Evolutionary conservation across 805 yeast species (phyloP).

Genomic region (Saccharomycopsis sp.): DNA sequence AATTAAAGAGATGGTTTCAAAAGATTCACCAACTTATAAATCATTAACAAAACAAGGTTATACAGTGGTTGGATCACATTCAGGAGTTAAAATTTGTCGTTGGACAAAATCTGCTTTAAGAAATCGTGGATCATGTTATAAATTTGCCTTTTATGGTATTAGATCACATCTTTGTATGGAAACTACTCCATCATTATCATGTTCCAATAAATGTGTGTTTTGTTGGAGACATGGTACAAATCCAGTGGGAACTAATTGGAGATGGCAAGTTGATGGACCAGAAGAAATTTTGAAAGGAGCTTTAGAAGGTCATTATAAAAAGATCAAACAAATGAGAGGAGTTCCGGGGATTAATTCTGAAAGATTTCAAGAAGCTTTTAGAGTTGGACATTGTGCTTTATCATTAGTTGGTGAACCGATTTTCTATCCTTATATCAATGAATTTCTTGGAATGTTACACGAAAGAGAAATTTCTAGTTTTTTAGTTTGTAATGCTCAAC

Average conservation of each 20-base stretch:
- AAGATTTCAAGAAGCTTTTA: slow-evolving; percentile 83
- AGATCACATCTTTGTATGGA: slow-evolving; percentile 91
- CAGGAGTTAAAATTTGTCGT: slow-evolving; percentile 90
- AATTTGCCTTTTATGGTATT: slow-evolving; percentile 86
- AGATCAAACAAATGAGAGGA: slow-evolving; percentile 90
- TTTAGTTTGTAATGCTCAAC: slow-evolving; percentile 92
- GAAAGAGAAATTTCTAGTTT: slow-evolving; percentile 74
- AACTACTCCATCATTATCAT: slow-evolving; percentile 85
- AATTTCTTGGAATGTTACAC: slow-evolving; percentile 72
- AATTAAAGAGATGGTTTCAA: slow-evolving; percentile 78
- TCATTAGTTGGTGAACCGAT: slow-evolving; percentile 94
- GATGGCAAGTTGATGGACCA: slow-evolving; percentile 93
- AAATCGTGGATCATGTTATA: slow-evolving; percentile 91
- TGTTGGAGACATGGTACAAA: slow-evolving; percentile 98
- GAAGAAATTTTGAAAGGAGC: slow-evolving; percentile 80
- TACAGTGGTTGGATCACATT: slow-evolving; percentile 85
- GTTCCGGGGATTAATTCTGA: slow-evolving; percentile 91
- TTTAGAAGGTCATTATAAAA: slow-evolving; percentile 76
- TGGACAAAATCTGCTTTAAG: slow-evolving; percentile 94
- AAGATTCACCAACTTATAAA: slow-evolving; percentile 79
- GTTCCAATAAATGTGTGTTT: slow-evolving; percentile 91
- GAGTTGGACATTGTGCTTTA: slow-evolving; percentile 83
- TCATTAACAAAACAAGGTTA: slow-evolving; percentile 89
- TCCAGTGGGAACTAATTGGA: slow-evolving; percentile 93
- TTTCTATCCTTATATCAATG: slow-evolving; percentile 84